Base-by-base conservation (phyloP, 495 filamentous ascomycete species). In the Aspergillus sclerotiicarbonarius region DNA sequence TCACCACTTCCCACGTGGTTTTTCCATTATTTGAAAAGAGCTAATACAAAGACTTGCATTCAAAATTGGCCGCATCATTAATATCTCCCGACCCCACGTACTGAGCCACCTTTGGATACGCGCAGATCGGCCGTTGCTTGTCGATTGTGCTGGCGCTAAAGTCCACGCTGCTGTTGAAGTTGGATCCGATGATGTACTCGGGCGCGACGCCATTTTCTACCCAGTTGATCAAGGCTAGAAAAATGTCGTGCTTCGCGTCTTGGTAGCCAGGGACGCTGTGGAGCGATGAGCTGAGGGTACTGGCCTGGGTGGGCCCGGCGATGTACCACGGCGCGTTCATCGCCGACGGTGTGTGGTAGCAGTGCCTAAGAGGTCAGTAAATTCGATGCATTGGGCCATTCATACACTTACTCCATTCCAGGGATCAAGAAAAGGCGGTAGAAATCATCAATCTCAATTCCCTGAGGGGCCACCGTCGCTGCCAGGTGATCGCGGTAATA, bases 381-480 rank as follows among this genome's bases (percentile, higher is more conserved):
- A 12, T 8, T 1, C 20, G 2, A 47, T 19, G 18, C 1, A 47
- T 47, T 12, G 9, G 19, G 18, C n/a, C 16, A 4, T 4, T 46
- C 43, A 20, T 44, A 4, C 2, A 44, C 41, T 44, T 16, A 44
- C 44, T 46, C 7, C 6, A 60, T 53, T 0, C 58, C 58, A 1
- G 58, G 58, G 0, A 53, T 46, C 8, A 30, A 21, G 16, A 60
- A 60, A 4, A 70, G 16, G 6, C 67, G 64, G 19, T 67, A 67
- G 31, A 61, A 67, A 6, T 58, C 58, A n/a, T 60, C 48, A 12
- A 59, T 37, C 8, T 56, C 16, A 3, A 31, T 20, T 31, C 51
- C 49, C 5, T 51, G 32, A 0, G 44, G 44, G 16, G 44, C 46
- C 8, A 37, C 16, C 7, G 41, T 48, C 9, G 56, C 41, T 7